phyloP scores from a whole-genome alignment of 768 basidiomycete species.

The Fomitopsis serialis region DNA sequence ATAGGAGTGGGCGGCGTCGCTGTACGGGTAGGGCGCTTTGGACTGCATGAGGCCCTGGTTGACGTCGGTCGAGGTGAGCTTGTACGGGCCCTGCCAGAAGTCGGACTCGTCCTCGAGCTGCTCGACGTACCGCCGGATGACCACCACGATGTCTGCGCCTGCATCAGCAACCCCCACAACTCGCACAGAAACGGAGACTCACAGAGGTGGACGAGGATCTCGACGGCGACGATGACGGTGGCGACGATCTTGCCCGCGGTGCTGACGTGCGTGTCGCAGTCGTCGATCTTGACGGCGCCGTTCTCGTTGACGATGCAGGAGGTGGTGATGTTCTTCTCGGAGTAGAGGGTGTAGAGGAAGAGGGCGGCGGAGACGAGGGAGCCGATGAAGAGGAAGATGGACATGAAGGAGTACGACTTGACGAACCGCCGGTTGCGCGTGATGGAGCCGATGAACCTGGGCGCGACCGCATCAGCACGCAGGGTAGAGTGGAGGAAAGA shows the following conservation, averaged over 20 bases:
- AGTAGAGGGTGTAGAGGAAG: slow-evolving; percentile 18
- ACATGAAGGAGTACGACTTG: slow-evolving; percentile 20
- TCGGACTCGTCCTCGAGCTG: slow-evolving; percentile 25
- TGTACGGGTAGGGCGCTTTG: slow-evolving; percentile 21
- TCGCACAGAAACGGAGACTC: slow-evolving; percentile 5
- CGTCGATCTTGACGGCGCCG: slow-evolving; percentile 3
- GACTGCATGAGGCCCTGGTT: slow-evolving; percentile 23
- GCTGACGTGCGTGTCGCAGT: slow-evolving; percentile 14
- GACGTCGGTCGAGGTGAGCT: slow-evolving; percentile 15
- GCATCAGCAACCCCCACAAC: slow-evolving; percentile 5
- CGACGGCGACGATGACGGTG: slow-evolving; percentile 13
- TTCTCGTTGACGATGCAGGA: slow-evolving; percentile 10
- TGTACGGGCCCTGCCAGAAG: slow-evolving; percentile 18
- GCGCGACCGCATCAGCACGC: neutral
- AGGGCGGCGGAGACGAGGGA: slow-evolving; percentile 12
- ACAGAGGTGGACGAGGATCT: slow-evolving; percentile 21
- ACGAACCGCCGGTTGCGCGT: slow-evolving; percentile 22
- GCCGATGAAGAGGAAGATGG: slow-evolving; percentile 20
- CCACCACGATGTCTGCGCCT: slow-evolving; percentile 19
- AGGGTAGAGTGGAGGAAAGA: neutral
- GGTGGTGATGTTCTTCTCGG: slow-evolving; percentile 15
- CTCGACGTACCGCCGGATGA: slow-evolving; percentile 23
- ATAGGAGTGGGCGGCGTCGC: slow-evolving; percentile 19
- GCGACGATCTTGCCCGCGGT: slow-evolving; percentile 17
- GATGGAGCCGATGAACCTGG: slow-evolving; percentile 24